Evolutionary conservation across 1,284 basidiomycete genomes (phyloP).

Genomic region (Anthracocystis walkeri): DNA sequence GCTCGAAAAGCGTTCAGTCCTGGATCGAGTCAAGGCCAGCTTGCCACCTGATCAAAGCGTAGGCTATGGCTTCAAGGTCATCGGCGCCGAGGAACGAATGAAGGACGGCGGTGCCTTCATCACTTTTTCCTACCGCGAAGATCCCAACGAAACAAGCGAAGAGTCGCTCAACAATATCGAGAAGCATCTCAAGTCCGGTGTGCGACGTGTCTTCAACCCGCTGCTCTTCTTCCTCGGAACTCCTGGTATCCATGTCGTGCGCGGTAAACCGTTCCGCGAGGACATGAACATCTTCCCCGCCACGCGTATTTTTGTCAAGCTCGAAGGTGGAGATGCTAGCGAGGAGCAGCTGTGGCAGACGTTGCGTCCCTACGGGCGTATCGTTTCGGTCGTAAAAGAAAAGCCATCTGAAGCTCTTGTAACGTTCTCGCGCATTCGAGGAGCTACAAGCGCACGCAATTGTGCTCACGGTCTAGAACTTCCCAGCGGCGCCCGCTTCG

Average conservation of each 20-base stretch:
- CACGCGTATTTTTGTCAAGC: slow-evolving; percentile 51
- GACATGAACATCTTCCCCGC: slow-evolving; percentile 64
- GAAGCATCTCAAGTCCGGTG: slow-evolving; percentile 41
- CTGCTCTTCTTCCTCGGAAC: slow-evolving; percentile 49
- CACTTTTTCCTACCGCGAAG: slow-evolving; percentile 48
- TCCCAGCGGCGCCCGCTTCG: slow-evolving; percentile 74
- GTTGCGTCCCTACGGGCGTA: slow-evolving; percentile 82
- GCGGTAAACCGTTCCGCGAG: slow-evolving; percentile 62
- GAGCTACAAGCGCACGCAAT: slow-evolving; percentile 86
- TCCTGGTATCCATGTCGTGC: slow-evolving; percentile 60
- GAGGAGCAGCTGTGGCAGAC: slow-evolving; percentile 63
- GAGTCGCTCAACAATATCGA: slow-evolving; percentile 56
- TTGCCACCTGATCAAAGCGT: slow-evolving; percentile 49
- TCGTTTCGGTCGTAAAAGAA: slow-evolving; percentile 75
- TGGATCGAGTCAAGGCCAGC: slow-evolving; percentile 49
- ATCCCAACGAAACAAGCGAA: slow-evolving; percentile 43
- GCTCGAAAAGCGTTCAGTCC: slow-evolving; percentile 42
- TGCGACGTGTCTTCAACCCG: slow-evolving; percentile 51
- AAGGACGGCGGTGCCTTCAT: slow-evolving; percentile 64
- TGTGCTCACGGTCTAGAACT: slow-evolving; percentile 80
- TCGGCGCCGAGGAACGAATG: slow-evolving; percentile 56
- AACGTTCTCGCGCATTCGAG: slow-evolving; percentile 72
- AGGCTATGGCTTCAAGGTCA: slow-evolving; percentile 62
- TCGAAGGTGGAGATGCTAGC: slow-evolving; percentile 55
- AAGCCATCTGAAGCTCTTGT: slow-evolving; percentile 51